Evolutionary conservation across 1,284 basidiomycete species (phyloP).

Genomic region (Lentinula novae-zelandiae): DNA sequence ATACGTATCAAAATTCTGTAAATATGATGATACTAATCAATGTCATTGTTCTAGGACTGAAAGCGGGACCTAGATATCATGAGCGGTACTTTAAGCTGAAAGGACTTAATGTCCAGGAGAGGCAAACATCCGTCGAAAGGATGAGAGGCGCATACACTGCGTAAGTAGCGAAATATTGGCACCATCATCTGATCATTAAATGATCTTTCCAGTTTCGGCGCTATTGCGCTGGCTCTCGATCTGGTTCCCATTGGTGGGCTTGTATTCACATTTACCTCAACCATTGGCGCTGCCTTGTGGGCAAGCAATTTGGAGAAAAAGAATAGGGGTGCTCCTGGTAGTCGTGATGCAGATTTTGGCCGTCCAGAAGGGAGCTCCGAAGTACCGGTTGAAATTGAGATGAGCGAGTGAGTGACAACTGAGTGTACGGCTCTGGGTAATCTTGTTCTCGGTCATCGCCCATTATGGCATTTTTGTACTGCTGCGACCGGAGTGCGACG

Average conservation of each 20-base stretch:
- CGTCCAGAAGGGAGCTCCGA: neutral
- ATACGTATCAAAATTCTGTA: constrained; percentile 2
- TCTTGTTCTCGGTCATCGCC: too few relatives aligned
- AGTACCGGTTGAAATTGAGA: neutral
- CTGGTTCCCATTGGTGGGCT: constrained; percentile 59
- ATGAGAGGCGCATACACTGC: constrained; percentile 41
- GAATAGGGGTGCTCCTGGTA: neutral
- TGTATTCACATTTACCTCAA: constrained; percentile 50
- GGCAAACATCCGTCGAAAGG: constrained; percentile 50
- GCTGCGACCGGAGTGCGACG: neutral
- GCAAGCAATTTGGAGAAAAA: constrained; percentile 54
- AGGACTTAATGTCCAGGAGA: constrained; percentile 41
- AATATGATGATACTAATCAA: too few relatives aligned
- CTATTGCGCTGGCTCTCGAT: constrained; percentile 53
- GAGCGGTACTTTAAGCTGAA: constrained; percentile 71
- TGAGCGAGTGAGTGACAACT: neutral
- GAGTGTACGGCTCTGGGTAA: too few relatives aligned
- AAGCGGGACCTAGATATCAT: constrained; percentile 60
- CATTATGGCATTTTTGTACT: too few relatives aligned
- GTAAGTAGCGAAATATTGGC: constrained; percentile 25
- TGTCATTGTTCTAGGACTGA: constrained; percentile 28
- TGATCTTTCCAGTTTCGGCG: constrained; percentile 47
- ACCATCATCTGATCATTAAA: neutral
- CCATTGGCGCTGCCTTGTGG: constrained; percentile 72
- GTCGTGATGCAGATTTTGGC: neutral